Evolutionary conservation across 1,284 basidiomycete genomes (phyloP), one percentile per base, ranked within the genome.

Genomic region (Ceratobasidium sp.): DNA sequence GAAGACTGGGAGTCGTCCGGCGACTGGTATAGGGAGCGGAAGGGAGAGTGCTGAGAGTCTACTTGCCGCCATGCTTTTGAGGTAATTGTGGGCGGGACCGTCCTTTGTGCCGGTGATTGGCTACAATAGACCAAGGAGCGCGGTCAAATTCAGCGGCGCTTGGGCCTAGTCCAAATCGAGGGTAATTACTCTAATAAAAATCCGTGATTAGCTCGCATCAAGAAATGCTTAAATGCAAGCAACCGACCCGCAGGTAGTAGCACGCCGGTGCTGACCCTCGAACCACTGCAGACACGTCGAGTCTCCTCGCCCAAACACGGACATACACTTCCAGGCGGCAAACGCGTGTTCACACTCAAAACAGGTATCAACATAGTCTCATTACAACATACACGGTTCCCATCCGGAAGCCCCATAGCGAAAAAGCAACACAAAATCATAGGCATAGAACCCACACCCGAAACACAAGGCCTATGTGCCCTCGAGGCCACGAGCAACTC

Each of bases 1-100:
- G 59, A 46, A 61, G 70, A 64, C 62, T 59, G 57, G 70, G 57
- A 61, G 70, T 73, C 70, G 70, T 59, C 70, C 70, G 70, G 70
- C 70, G 70, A 73, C 70, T 73, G 59, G 59, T 59, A 64, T 43
- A 43, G 70, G 52, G 59, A 73, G 70, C 43, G 70, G 70, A 51
- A 64, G 43, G 59, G 54, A 61, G 59, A 46, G 54, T 29, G 25
- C 15, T 32, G 40, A 43, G 40, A 43, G 40, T 17, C 11, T n/a
- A 32, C 56, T 25, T 25, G 40, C 19, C 54, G 43, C 32, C 57
- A 61, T 51, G 40, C 59, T 73, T 73, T 73, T 73, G 70, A 59
- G 68, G 68, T 40, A 66, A 49, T 22, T 44, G 40, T 5, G 11
- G 40, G 32, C 13, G n/a, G 2, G 19, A 40, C 37, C 8, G 37